Base-by-base conservation (phyloP, 768 basidiomycete genomes). In the Pulveroboletus frians region DNA sequence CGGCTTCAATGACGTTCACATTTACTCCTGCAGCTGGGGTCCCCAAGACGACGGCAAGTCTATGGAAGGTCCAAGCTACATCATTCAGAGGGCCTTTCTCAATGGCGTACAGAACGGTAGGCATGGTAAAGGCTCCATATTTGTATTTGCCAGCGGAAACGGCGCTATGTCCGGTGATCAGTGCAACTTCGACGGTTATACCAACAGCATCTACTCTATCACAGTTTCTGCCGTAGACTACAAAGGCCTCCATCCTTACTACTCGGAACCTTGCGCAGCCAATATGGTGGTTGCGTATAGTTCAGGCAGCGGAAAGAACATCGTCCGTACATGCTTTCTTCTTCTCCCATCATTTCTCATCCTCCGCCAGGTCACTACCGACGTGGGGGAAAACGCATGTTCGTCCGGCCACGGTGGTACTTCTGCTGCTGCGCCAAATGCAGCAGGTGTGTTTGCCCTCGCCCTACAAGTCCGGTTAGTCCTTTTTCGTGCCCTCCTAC, bases 151-250 rank as follows among this genome's bases (percentile, higher is more conserved):
- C 4, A 93, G 91, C 46, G 96, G 96, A 0, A 99, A 99, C 63
- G 96, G 96, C 8, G 96, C 92, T 27, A 78, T 78, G 8, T 77
- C 78, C 47, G 91, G 88, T 15, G 96, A 99, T 63, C 95, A 98
- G 67, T 99, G 96, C 74, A 99, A 99, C 66, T 98, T 99, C 62
- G 95, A 98, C 58, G 96, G 96, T 7, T 99, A 99, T 67, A 99
- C 96, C 11, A 99, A 99, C 65, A 91, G 88, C 60, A 94, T 98
- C 50, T 97, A 91, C 69, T 91, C 89, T 7, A 83, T 99, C 37
- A 99, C 96, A 0, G 92, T 99, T 26, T 85, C 92, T n/a, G 91
- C 96, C 0, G 76, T 98, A 51, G 96, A 98, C 61, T 82, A 85
- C 66, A 89, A 90, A 63, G 95, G 93, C 14, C 69, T 93, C 29